Base-by-base conservation (phyloP, 495 filamentous ascomycete genomes). In the Podospora conica region DNA sequence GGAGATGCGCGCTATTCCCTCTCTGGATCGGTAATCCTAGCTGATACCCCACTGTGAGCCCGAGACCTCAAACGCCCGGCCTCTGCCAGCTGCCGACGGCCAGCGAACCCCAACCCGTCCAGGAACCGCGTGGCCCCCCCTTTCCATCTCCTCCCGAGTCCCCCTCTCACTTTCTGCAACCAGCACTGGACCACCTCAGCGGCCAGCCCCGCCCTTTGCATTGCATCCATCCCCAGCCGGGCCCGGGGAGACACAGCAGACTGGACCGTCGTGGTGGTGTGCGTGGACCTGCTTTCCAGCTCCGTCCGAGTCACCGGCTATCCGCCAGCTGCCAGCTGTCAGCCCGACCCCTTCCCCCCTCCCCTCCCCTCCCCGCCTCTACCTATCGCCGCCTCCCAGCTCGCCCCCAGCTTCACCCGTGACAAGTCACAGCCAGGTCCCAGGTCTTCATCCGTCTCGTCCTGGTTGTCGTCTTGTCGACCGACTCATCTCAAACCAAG, bases 151-250 rank as follows among this genome's bases (percentile, higher is more conserved):
- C 9, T 31, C 4, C 60, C 24, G 28, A 40, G 10, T 31, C n/a
- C 10, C 25, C n/a, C 23, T 20, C 59, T 31, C 20, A 12, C 21
- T 9, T 40, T 21, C 58, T 27, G 58, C 58, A 60, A 20, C 24
- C 58, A 10, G 24, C 27, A 27, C 53, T 22, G 33, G 48, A 64
- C 18, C 24, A 33, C 54, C 29, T 22, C 40, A 56, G 61, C 55
- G 22, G 64, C 58, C 24, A 60, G 64, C 64, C 64, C 64, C 64
- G 64, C 64, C 56, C 55, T 66, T 61, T 15, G 40, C 29, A 20
- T 29, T 27, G 18, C 6, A 21, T 59, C 9, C 57, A 28, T 3
- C 23, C 60, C n/a, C n/a, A n/a, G n/a, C n/a, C n/a, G n/a, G n/a
- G n/a, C n/a, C n/a, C n/a, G n/a, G 21, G 29, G 40, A 54, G 20